Evolutionary conservation across 805 yeast genomes (phyloP), one percentile per base, ranked within the genome.

Genomic region (Groenewaldozyma tartarivorans): DNA sequence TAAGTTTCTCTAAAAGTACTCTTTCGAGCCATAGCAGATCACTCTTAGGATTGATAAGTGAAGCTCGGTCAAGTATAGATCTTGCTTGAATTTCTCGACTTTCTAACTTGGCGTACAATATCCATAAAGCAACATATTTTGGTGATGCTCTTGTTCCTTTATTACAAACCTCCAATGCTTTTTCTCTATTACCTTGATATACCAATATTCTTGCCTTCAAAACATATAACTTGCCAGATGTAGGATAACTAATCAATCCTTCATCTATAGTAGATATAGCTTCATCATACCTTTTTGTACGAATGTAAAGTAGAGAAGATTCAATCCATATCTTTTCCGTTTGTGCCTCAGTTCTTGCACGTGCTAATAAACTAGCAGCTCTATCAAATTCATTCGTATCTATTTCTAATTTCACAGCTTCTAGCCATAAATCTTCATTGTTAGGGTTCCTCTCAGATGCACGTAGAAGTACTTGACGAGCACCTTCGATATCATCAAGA

Each of bases 31-130:
- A 78, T 2, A 88, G 49, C n/a, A 43, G 39, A 22, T 74, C 82
- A 30, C 61, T 61, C 4, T 60, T 52, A 19, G 40, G 36, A 41
- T 70, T 72, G 20, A 65, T 63, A 13, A 76, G 47, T 5, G 82
- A 55, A 0, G 82, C 92, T 20, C 75, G 62, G 49, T 86, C 96
- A 18, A 87, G 59, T 1, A 72, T 64, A 0, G 95, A 77, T 45
- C 95, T 71, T 0, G 94, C 86, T 43, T 74, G 66, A 2, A 78
- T 69, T 7, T 69, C 50, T 1, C 55, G 46, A 45, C 69, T 75
- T 46, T 77, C 81, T 2, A 74, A 40, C 2, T 54, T 48, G 0
- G 86, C 66, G 5, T 76, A 53, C 4, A 61, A 45, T 2, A 74
- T 56, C 88, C 94, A 84, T 5, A 87, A 45, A 2, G 54, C 43